Percentiles rank a stretch among this genome's conserved stretches.
phyloP scores from a whole-genome alignment of 2,329 filamentous ascomycete species.

The Colletotrichum coccodes region DNA sequence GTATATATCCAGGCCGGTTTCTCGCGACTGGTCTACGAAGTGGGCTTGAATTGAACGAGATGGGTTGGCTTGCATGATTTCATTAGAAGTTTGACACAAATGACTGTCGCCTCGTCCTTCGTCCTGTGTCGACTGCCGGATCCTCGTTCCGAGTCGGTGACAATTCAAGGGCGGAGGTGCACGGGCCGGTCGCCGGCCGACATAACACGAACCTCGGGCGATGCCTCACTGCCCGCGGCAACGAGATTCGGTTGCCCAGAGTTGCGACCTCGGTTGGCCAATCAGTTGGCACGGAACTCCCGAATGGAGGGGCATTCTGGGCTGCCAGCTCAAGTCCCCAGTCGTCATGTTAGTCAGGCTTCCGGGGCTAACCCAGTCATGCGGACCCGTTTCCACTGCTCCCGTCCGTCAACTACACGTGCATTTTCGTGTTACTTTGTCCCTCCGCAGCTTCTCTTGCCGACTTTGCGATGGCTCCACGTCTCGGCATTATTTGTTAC shows the following conservation, averaged over 20 bases:
- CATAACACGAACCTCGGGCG: neutral
- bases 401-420: too few species aligned
- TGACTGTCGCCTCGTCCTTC: neutral
- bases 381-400: neutral
- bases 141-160: neutral
- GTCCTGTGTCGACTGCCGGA: neutral
- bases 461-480: too few species aligned
- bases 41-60: neutral
- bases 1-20: neutral
- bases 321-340: neutral
- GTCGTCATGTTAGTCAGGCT: constrained; percentile 5
- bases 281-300: neutral
- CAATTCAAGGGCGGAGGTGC: neutral
- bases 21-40: neutral
- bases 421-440: too few species aligned
- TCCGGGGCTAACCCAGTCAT: neutral
- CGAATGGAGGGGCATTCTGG: neutral
- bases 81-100: neutral
- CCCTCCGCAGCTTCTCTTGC: too few species aligned
- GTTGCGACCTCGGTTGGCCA: neutral
- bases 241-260: neutral
- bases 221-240: neutral
- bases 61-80: neutral
- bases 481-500: too few species aligned
- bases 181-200: neutral